Evolutionary conservation across 768 basidiomycete species (phyloP), one percentile per base, ranked within the genome.

Genomic region (Candolleomyces aberdarensis): DNA sequence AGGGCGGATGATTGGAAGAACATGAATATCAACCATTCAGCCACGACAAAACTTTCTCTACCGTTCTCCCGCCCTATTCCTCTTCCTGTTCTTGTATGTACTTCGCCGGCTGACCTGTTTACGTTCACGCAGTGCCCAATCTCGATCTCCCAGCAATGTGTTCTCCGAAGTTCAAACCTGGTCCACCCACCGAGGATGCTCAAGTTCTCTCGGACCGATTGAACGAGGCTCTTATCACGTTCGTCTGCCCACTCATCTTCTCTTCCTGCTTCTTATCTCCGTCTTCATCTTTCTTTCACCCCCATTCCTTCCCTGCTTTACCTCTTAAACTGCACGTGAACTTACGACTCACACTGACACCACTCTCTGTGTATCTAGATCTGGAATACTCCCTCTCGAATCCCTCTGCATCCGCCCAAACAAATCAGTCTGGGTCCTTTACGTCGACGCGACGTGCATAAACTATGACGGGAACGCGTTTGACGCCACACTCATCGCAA

Each of bases 391-490:
- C 8, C 78, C 90, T 0, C 80, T 87, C 2, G 71, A 80, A 2
- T 84, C 86, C 4, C 83, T 98, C 3, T 89, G 88, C 70, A 97
- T 99, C 60, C 81, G 90, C 15, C 83, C 85, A 0, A 87, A 86
- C 3, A 92, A 89, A 70, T 83, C 93, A 0, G 94, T 80, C 0
- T 99, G 95, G 94, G 89, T 90, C 31, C 80, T 98, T n/a, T 98
- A 98, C 69, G 82, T 98, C 65, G 97, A 99, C 65, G 86, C 92
- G 31, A 92, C 89, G 0, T 98, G 96, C 70, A 92, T 99, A 64
- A 98, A 97, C 75, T 97, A 96, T 70, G 96, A 98, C 71, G 97
- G 97, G 5, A 98, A 98, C 69, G 90, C 83, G 1, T 94, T 96
- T 61, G 97, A 99, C 65, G 94, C 97, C 0, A 83, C 92, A 0